Conservation (phyloP, 768 basidiomycete species). For the Cytidiella melzeri region DNA sequence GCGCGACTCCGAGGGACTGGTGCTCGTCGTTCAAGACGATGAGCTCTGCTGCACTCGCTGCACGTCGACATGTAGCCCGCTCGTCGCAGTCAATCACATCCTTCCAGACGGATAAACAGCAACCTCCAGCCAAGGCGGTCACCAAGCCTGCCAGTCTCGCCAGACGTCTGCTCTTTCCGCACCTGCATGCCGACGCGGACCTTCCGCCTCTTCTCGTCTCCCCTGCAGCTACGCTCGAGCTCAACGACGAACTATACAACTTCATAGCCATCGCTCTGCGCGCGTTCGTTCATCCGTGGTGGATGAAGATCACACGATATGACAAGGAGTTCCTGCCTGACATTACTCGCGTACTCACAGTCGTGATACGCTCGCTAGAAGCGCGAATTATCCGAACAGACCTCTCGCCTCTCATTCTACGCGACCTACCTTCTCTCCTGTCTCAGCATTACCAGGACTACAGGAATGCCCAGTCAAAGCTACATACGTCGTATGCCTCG, state of each 20-base stretch:
- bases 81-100: conserved; percentile 22
- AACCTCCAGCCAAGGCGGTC: conserved; percentile 5
- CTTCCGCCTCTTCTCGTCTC: conserved; percentile 51
- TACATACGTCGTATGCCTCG: conserved; percentile 62
- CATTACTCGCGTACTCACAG: conserved; percentile 51
- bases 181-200: conserved; percentile 34
- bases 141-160: conserved; percentile 18
- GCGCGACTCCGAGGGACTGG: too few relatives aligned
- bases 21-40: conserved; percentile 14
- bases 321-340: conserved; percentile 80
- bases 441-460: conserved; percentile 78
- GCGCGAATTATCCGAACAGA: conserved; percentile 48
- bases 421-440: conserved; percentile 58
- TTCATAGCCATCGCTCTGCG: conserved; percentile 74
- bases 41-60: conserved; percentile 15
- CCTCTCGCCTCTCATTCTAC: conserved; percentile 53
- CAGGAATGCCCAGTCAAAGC: conserved; percentile 57
- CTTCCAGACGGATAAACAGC: conserved; percentile 16
- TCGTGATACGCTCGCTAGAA: conserved; percentile 57
- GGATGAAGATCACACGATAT: conserved; percentile 75
- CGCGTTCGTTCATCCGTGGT: conserved; percentile 80
- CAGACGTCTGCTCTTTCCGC: conserved; percentile 40
- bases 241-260: conserved; percentile 70
- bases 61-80: conserved; percentile 16
- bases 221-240: conserved; percentile 40